These are phyloP conservation scores for Sporothrix euskadiensis DNA, from an alignment of 2,329 filamentous ascomycete species.

Conservation along the genomic window DNA sequence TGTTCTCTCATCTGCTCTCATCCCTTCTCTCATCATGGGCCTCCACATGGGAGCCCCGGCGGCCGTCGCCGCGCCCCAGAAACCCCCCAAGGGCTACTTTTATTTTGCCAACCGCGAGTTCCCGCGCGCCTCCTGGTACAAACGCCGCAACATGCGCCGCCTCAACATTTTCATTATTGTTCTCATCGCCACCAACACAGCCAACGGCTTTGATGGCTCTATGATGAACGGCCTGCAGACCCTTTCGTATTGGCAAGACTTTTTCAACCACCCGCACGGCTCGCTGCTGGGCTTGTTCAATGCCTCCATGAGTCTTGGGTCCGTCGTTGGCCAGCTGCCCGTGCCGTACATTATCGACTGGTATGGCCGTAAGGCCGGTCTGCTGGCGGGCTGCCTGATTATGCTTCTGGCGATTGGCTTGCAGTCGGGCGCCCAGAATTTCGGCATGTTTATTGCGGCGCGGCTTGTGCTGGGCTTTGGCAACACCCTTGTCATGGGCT, in stretches of 20 bases:
- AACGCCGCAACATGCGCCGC: background rate
- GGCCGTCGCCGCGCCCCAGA: background rate
- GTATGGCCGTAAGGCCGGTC: slow-evolving; percentile 1
- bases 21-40: background rate
- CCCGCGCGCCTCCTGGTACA: slow-evolving; percentile 11
- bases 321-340: slow-evolving; percentile 10
- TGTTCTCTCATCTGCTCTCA: background rate
- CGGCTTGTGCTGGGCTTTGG: background rate
- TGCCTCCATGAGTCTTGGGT: background rate
- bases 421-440: slow-evolving; percentile 19
- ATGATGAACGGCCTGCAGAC: slow-evolving; percentile 17
- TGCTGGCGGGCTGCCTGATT: background rate
- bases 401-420: slow-evolving; percentile 12
- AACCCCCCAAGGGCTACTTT: slow-evolving; percentile 1
- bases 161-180: slow-evolving; percentile 1
- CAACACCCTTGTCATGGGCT: slow-evolving; percentile 9
- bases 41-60: background rate
- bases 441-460: slow-evolving; percentile 17
- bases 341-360: slow-evolving; percentile 15
- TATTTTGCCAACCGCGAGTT: slow-evolving; percentile 16
- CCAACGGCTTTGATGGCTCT: slow-evolving; percentile 15
- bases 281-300: slow-evolving; percentile 5
- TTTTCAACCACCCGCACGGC: background rate
- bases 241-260: slow-evolving; percentile 3
- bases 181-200: background rate